A percentile compares a stretch with the other conserved stretches of the same genome.
Conservation (phyloP, 345 rosid genomes). For the Syzygium jambos region DNA sequence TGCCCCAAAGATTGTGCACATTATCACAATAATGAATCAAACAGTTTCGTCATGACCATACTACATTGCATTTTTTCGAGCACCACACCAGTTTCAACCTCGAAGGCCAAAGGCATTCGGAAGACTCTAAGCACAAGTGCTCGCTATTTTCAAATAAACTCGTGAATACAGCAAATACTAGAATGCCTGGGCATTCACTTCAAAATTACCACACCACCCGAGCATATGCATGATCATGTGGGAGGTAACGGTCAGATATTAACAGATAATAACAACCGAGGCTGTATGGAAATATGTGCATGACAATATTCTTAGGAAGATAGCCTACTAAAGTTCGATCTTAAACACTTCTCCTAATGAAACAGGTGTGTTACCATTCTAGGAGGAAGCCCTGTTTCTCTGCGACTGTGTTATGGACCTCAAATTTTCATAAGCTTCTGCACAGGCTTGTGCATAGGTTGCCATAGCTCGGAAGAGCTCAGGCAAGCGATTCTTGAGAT, state of each 20-base stretch:
- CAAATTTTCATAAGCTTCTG: slow-evolving; percentile 54
- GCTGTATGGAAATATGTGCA: background rate
- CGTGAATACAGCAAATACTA: background rate
- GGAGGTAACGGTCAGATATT: background rate
- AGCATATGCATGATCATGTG: background rate
- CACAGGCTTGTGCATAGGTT: slow-evolving; percentile 60
- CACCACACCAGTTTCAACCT: background rate
- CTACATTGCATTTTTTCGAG: background rate
- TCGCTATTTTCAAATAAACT: background rate
- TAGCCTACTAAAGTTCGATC: background rate
- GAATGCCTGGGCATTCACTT: background rate
- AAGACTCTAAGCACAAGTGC: background rate
- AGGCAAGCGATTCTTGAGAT: slow-evolving; percentile 65
- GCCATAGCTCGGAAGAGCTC: slow-evolving; percentile 82
- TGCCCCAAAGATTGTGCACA: background rate
- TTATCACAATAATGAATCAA: background rate
- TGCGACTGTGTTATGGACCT: slow-evolving; percentile 29
- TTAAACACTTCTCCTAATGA: background rate
- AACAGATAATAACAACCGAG: background rate
- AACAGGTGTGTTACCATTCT: background rate
- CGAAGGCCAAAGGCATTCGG: background rate
- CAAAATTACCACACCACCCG: slow-evolving; percentile 5
- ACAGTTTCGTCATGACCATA: background rate
- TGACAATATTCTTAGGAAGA: background rate
- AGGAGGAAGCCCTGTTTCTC: slow-evolving; percentile 13